A percentile compares a stretch with the other conserved stretches of the same genome.
phyloP scores from a whole-genome alignment of 768 basidiomycete species.

The Suillus occidentalis region DNA sequence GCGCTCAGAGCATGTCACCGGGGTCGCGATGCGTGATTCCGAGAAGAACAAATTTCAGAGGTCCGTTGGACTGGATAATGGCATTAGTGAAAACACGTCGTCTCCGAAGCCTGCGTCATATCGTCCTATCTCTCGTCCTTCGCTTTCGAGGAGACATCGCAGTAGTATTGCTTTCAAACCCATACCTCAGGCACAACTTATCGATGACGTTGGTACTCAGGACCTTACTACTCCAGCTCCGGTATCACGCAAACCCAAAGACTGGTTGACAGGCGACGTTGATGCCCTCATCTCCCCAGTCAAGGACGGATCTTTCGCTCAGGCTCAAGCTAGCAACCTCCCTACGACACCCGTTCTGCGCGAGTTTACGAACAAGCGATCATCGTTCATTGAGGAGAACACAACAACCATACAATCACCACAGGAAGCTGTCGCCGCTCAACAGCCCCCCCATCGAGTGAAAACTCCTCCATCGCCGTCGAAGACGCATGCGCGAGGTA shows the following conservation, averaged over 20 bases:
- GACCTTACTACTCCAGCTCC: conserved; percentile 13
- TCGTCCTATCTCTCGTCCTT: conserved; percentile 38
- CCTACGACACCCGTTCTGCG: conserved; percentile 53
- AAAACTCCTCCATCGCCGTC: conserved; percentile 22
- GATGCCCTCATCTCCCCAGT: conserved; percentile 31
- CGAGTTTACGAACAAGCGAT: conserved; percentile 71
- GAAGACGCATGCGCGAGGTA: conserved; percentile 23
- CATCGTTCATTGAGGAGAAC: conserved; percentile 61
- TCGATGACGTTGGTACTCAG: conserved; percentile 20
- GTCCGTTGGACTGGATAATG: conserved; percentile 16
- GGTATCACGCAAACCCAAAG: conserved; percentile 39
- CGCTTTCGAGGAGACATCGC: conserved; percentile 49
- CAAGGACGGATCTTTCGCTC: conserved; percentile 18
- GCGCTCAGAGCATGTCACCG: conserved; percentile 59
- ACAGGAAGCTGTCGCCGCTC: conserved; percentile 34
- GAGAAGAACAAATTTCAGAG: conserved; percentile 13
- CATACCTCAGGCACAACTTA: conserved; percentile 11
- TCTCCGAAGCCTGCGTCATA: conserved; percentile 18
- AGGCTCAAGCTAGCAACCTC: conserved; percentile 11
- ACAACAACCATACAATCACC: conserved; percentile 27
- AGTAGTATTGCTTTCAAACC: conserved; percentile 49
- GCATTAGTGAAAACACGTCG: conserved; percentile 12
- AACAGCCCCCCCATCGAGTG: conserved; percentile 15
- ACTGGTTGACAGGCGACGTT: conserved; percentile 78
- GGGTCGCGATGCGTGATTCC: conserved; percentile 49